Conservation (phyloP, 225 moss, liverwort and hornwort genomes). For the Bryoerythrophyllum caledonicum region DNA sequence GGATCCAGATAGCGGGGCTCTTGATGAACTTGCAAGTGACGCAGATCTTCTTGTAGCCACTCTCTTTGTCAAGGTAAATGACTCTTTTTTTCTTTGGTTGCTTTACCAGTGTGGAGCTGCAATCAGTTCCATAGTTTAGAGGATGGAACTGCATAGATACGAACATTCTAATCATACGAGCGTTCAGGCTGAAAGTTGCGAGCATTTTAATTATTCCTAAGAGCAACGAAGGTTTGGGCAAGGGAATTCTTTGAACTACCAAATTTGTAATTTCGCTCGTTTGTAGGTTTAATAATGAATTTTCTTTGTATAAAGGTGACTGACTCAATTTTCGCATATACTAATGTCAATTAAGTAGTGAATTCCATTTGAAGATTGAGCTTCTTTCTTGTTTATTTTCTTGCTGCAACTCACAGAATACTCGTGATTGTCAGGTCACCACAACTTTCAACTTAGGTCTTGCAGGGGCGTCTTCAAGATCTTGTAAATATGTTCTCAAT, state of each 20-base stretch:
- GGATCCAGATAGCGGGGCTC: constrained; percentile 67
- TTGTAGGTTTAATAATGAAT: not conserved
- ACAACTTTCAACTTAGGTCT: constrained; percentile 77
- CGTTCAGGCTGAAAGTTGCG: not conserved
- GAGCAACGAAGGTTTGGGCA: not conserved
- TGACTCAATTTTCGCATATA: not conserved
- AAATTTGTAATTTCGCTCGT: not conserved
- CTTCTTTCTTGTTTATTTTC: not conserved
- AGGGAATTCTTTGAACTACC: not conserved
- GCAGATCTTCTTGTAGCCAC: constrained; percentile 81
- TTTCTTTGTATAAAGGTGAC: not conserved
- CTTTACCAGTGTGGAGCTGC: not conserved
- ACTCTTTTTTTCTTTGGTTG: not conserved
- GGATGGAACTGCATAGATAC: not conserved
- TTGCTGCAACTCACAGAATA: not conserved
- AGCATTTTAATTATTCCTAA: not conserved
- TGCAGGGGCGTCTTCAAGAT: constrained; percentile 83
- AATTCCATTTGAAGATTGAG: not conserved
- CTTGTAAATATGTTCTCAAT: constrained; percentile 92
- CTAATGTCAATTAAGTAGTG: not conserved
- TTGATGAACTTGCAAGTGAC: constrained; percentile 70
- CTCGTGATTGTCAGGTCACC: constrained; percentile 37
- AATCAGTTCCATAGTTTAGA: not conserved
- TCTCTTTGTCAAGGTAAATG: constrained; percentile 61
- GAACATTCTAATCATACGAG: no score